Evolutionary conservation across 257 asterid species (phyloP), one percentile per base, ranked within the genome.

Genomic region (Solanum bulbocastanum): DNA sequence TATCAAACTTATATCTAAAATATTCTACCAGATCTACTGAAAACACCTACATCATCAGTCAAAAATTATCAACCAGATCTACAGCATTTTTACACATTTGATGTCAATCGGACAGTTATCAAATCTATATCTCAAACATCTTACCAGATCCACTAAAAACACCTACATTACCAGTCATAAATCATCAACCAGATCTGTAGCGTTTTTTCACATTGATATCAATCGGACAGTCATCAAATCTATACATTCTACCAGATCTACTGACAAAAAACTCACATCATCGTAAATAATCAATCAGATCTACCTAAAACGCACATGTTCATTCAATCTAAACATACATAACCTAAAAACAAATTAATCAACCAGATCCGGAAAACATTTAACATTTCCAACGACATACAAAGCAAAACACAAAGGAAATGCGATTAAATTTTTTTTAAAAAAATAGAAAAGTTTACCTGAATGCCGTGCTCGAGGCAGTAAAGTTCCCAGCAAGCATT

Each of bases 391-490:
- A 71, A 15, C 36, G 1, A 36, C 4, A 6, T 0, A 42, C 1
- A 8, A 49, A 25, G 13, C 14, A 40, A 72, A 33, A 30, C 39
- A 30, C 83, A 86, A 13, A n/a, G 15, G 23, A 39, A 4, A 33
- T 71, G 18, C 22, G 40, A 32, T 39, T 14, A 56, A 16, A 22
- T 4, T 2, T 8, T 0, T 4, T 2, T 8, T 0, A 5, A n/a
- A 16, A 32, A 1, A 18, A 42, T 16, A 16, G 8, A 18, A 40
- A 36, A 37, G 1, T 5, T 39, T 72, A 86, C 88, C 88, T 86
- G 88, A 86, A 86, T 86, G 84, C 88, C 88, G 37, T 86, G 88
- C 84, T 86, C 88, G 56, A 86, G 88, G 73, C 88, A 86, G 58
- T 86, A 86, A 32, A 86, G 88, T 46, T 86, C 88, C 88, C 88